These are phyloP conservation scores for Kuraishia ogatae DNA, from an alignment of 805 yeast genomes.

Conservation along the genomic window DNA sequence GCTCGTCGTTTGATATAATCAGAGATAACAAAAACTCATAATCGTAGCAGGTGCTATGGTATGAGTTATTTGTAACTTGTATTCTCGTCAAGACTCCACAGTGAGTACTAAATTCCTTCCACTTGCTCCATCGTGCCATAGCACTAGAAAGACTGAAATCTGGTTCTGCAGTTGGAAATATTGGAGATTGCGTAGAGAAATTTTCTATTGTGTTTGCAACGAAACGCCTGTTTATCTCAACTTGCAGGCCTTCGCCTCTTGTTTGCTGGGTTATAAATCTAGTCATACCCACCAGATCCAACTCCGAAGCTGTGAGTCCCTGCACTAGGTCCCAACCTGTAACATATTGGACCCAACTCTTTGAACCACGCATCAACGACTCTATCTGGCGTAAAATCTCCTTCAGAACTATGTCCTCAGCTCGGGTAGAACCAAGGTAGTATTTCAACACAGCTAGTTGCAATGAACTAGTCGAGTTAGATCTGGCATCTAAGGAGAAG, in stretches of 20 bases:
- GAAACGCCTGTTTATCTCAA: conserved; percentile 40
- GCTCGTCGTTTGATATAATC: conserved; percentile 56
- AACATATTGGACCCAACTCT: conserved; percentile 60
- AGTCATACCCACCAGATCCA: conserved; percentile 36
- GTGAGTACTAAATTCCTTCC: conserved; percentile 20
- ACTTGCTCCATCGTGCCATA: conserved; percentile 16
- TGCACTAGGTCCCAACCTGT: conserved; percentile 57
- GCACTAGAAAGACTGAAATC: background rate
- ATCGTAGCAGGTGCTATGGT: conserved; percentile 40
- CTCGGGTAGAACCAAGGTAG: conserved; percentile 55
- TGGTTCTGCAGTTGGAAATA: conserved; percentile 16
- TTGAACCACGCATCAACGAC: conserved; percentile 24
- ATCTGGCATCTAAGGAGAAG: conserved; percentile 35
- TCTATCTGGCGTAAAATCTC: conserved; percentile 52
- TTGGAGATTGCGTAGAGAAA: conserved; percentile 19
- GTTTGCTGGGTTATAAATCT: conserved; percentile 35
- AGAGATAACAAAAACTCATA: conserved; percentile 60
- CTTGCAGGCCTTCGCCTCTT: conserved; percentile 31
- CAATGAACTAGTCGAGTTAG: conserved; percentile 36
- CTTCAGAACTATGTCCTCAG: conserved; percentile 57
- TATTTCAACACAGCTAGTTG: conserved; percentile 41
- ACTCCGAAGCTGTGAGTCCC: conserved; percentile 29
- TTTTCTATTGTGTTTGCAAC: conserved; percentile 38
- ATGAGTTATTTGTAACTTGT: conserved; percentile 13
- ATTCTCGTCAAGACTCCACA: conserved; percentile 7